phyloP scores from a whole-genome alignment of 2,329 filamentous ascomycete genomes.

The Xylariomycetidae sp. region DNA sequence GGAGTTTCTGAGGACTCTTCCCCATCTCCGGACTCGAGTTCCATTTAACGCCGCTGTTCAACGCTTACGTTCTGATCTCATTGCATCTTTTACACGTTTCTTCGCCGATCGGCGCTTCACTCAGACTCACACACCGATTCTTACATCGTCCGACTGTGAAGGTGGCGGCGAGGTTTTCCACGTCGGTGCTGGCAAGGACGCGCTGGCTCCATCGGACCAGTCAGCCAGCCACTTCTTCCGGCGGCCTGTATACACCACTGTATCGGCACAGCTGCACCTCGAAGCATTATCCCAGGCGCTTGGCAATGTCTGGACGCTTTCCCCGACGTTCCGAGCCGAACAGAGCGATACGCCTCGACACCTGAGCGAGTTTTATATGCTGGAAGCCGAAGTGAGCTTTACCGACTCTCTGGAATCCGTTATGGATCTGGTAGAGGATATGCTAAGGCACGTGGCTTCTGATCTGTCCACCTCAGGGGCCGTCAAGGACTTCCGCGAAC shows the following conservation, averaged over 20 bases:
- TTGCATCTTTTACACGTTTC: slow-evolving; percentile 66
- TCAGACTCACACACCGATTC: slow-evolving; percentile 86
- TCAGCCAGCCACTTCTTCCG: slow-evolving; percentile 64
- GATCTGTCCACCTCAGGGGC: slow-evolving; percentile 35
- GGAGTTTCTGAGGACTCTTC: slow-evolving; percentile 82
- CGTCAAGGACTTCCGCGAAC: slow-evolving; percentile 40
- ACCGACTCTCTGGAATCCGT: slow-evolving; percentile 62
- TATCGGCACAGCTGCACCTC: slow-evolving; percentile 89
- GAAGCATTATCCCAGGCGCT: slow-evolving; percentile 86
- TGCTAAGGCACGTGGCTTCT: slow-evolving; percentile 54
- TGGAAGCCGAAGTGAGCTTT: slow-evolving; percentile 86
- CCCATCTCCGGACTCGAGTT: slow-evolving; percentile 78
- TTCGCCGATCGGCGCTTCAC: slow-evolving; percentile 67
- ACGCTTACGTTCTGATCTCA: slow-evolving; percentile 74
- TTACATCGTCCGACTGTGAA: slow-evolving; percentile 96
- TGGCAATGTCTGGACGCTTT: slow-evolving; percentile 87
- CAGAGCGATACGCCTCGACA: slow-evolving; percentile 89
- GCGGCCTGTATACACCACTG: slow-evolving; percentile 86
- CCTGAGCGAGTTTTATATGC: slow-evolving; percentile 97
- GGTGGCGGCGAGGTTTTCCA: slow-evolving; percentile 92
- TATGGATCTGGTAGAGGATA: slow-evolving; percentile 73
- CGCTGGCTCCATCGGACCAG: slow-evolving; percentile 26
- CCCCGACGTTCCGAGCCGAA: slow-evolving; percentile 90
- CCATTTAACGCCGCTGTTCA: slow-evolving; percentile 76
- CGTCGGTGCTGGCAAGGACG: slow-evolving; percentile 42